Base-by-base conservation (phyloP, 2,329 filamentous ascomycete genomes). In the Microdochium nivale region DNA sequence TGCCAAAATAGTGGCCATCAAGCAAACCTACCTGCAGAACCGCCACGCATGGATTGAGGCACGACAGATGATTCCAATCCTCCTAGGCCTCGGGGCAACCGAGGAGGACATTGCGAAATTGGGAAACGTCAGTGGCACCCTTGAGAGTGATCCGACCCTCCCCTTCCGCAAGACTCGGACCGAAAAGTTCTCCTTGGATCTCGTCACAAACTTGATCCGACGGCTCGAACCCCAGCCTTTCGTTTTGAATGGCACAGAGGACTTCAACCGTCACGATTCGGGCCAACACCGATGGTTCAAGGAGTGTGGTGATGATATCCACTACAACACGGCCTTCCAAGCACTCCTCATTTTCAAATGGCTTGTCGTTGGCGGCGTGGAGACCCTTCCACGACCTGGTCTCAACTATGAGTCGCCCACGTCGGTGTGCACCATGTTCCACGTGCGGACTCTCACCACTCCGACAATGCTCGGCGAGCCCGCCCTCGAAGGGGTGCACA, bases 401-500 rank as follows among this genome's bases (percentile, higher is more conserved):
- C 57, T 66, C 5, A 54, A 63, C 57, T 66, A 65, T 53, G 53
- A 55, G 24, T 52, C 50, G 27, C 55, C 59, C 49, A 61, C 57
- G 49, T 62, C 56, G 53, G 55, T 65, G 32, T 59, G 58, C 53
- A 64, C 60, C 16, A 52, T 65, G 2, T 65, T 65, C 58, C 59
- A 57, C 53, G 50, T 65, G 8, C 64, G 62, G 35, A 66, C 64
- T 3, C 49, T 59, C 19, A 66, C 64, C n/a, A 61, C 55, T 19
- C 51, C 54, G 14, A 55, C 59, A 9, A 55, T 64, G 21, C 51
- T 63, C 16, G 64, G 64, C 24, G 62, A 66, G 51, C 64, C 64
- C 2, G 62, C 64, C 2, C 54, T 66, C 19, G 64, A 66, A 52
- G 64, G 64, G 24, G 61, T 66, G 27, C 64, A 66, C 58, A 58